Conservation (phyloP, 2,329 filamentous ascomycete species). For the Colletotrichum echinochloae region DNA sequence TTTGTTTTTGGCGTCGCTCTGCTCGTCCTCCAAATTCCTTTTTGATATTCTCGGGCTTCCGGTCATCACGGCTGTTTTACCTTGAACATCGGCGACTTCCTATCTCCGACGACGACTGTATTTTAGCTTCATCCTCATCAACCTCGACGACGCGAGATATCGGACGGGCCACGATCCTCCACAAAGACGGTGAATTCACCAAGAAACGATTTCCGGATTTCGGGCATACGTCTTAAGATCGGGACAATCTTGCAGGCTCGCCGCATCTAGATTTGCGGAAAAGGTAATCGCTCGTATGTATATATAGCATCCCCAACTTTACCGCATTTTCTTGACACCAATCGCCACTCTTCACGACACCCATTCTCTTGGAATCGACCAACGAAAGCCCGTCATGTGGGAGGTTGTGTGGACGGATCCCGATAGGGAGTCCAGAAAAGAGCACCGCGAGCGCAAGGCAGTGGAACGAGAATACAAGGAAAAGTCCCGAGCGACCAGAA, state of each 20-base stretch:
- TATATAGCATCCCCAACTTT: constrained; percentile 14
- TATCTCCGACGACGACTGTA: constrained; percentile 21
- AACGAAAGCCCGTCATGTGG: constrained; percentile 59
- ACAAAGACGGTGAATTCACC: neutral
- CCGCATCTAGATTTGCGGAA: neutral
- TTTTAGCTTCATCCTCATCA: constrained; percentile 33
- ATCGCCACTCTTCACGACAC: neutral
- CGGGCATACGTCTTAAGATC: constrained; percentile 26
- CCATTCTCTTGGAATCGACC: neutral
- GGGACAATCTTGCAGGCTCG: neutral
- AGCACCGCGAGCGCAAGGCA: constrained; percentile 64
- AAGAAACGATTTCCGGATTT: neutral
- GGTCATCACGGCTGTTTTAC: constrained; percentile 28
- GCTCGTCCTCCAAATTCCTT: constrained; percentile 16
- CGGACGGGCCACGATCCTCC: neutral
- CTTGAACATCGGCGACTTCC: constrained; percentile 18
- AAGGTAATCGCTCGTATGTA: neutral
- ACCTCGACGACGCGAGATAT: constrained; percentile 8
- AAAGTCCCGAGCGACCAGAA: constrained; percentile 47
- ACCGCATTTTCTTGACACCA: neutral
- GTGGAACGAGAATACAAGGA: constrained; percentile 51
- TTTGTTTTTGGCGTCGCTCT: constrained; percentile 4
- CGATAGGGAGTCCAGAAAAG: constrained; percentile 63
- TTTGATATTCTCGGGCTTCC: constrained; percentile 1
- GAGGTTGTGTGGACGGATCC: constrained; percentile 71